phyloP scores from a whole-genome alignment of 306 rosid species.

The Malus asiatica region DNA sequence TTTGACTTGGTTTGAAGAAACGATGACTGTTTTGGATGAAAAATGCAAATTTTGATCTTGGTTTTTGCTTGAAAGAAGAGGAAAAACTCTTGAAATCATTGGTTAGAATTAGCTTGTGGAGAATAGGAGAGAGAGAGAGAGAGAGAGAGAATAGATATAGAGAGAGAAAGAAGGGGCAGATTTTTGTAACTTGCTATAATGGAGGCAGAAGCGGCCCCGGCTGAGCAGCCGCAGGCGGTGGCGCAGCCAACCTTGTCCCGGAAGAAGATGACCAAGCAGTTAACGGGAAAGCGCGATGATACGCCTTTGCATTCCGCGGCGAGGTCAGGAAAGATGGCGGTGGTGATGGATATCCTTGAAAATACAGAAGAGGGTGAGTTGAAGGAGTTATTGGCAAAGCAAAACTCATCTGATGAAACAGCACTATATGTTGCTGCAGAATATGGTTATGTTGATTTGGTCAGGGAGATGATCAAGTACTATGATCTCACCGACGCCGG shows the following conservation, averaged over 20 bases:
- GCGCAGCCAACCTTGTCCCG: constrained; percentile 34
- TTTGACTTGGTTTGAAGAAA: constrained; percentile 23
- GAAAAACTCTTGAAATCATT: constrained; percentile 12
- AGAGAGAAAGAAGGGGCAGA: background rate
- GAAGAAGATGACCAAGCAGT: constrained; percentile 81
- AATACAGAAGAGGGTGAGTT: constrained; percentile 37
- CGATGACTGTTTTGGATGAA: constrained; percentile 18
- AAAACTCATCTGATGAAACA: constrained; percentile 86
- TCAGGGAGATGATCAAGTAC: constrained; percentile 67
- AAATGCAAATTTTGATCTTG: constrained; percentile 40
- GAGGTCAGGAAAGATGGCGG: constrained; percentile 57
- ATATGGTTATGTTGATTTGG: constrained; percentile 68
- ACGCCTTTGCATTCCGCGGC: constrained; percentile 69
- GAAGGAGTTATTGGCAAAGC: constrained; percentile 48
- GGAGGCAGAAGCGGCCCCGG: constrained; percentile 26
- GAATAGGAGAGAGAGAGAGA: background rate
- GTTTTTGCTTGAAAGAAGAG: constrained; percentile 35
- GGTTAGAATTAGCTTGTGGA: constrained; percentile 9
- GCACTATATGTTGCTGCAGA: constrained; percentile 86
- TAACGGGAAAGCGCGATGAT: constrained; percentile 91
- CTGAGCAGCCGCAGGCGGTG: constrained; percentile 11
- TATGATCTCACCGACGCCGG: constrained; percentile 73
- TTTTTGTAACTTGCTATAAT: constrained; percentile 22
- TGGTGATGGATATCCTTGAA: constrained; percentile 32
- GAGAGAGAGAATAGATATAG: background rate